Conservation (phyloP, 805 yeast genomes). For the Wickerhamiella musiphila region DNA sequence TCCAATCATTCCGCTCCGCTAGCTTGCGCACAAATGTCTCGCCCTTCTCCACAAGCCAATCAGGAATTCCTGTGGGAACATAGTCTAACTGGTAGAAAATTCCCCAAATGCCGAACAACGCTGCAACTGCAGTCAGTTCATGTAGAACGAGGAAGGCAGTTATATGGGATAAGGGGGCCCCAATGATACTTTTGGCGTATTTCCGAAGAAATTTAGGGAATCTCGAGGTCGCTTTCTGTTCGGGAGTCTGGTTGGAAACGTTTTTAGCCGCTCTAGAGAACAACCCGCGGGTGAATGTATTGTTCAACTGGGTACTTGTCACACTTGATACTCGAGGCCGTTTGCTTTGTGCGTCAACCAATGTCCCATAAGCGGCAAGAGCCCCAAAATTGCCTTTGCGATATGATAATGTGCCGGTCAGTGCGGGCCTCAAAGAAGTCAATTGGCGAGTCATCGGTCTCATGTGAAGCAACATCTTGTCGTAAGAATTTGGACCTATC, state of each 20-base stretch:
- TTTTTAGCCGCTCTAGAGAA: constrained; percentile 17
- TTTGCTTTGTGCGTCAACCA: too few species aligned
- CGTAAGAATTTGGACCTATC: too few species aligned
- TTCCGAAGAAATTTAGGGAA: constrained; percentile 36
- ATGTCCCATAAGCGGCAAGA: too few species aligned
- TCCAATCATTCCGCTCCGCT: constrained; percentile 20
- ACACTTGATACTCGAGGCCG: too few species aligned
- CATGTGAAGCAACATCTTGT: too few species aligned
- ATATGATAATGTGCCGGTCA: too few species aligned
- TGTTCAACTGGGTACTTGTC: too few species aligned
- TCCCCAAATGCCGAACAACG: constrained; percentile 54
- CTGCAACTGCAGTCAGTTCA: constrained; percentile 58
- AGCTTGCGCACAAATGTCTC: constrained; percentile 37
- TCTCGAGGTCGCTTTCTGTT: constrained; percentile 12
- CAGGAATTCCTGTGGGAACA: constrained; percentile 38
- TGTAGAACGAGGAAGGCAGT: constrained; percentile 52
- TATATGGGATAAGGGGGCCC: constrained; percentile 44
- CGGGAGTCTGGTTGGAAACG: constrained; percentile 7
- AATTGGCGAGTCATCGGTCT: too few species aligned
- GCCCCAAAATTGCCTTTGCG: too few species aligned
- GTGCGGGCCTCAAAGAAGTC: too few species aligned
- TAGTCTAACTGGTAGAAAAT: constrained; percentile 37
- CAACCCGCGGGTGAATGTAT: too few species aligned
- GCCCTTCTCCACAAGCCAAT: constrained; percentile 45
- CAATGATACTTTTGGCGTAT: constrained; percentile 31